These are phyloP conservation scores for Capsicum baccatum DNA, from an alignment of 257 asterid genomes.

Conservation along the genomic window DNA sequence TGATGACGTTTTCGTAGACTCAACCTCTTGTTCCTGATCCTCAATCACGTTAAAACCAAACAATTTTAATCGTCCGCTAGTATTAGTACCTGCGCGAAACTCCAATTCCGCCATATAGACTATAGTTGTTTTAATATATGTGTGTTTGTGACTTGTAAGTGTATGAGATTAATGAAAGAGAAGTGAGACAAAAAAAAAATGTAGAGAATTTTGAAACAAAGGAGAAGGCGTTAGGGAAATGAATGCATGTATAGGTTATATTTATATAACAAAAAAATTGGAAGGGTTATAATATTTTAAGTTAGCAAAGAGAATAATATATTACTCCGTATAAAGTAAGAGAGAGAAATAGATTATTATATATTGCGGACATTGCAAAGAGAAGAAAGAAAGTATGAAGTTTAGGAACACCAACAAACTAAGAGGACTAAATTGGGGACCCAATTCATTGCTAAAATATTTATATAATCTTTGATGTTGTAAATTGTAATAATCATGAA, in stretches of 20 bases:
- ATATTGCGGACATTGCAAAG: constrained; percentile 61
- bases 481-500: too few relatives aligned
- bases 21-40: constrained; percentile 50
- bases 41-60: constrained; percentile 79
- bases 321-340: constrained; percentile 21
- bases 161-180: neutral
- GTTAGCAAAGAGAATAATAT: neutral
- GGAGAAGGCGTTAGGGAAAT: constrained; percentile 32
- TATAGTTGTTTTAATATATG: neutral
- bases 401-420: constrained; percentile 50
- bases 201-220: constrained; percentile 28
- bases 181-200: constrained; percentile 30
- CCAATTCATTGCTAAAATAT: constrained; percentile 30
- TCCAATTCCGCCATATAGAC: constrained; percentile 64
- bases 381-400: constrained; percentile 31
- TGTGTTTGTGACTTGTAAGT: constrained; percentile 26
- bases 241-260: constrained; percentile 56
- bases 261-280: constrained; percentile 57
- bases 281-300: constrained; percentile 26
- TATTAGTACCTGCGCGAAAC: constrained; percentile 33
- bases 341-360: constrained; percentile 38
- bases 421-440: constrained; percentile 57
- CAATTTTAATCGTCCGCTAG: constrained; percentile 64
- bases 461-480: neutral
- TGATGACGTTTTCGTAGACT: constrained; percentile 46